These are phyloP conservation scores for Hymenoscyphus fructigenus DNA, from an alignment of 2,329 filamentous ascomycete genomes.

Conservation along the genomic window DNA sequence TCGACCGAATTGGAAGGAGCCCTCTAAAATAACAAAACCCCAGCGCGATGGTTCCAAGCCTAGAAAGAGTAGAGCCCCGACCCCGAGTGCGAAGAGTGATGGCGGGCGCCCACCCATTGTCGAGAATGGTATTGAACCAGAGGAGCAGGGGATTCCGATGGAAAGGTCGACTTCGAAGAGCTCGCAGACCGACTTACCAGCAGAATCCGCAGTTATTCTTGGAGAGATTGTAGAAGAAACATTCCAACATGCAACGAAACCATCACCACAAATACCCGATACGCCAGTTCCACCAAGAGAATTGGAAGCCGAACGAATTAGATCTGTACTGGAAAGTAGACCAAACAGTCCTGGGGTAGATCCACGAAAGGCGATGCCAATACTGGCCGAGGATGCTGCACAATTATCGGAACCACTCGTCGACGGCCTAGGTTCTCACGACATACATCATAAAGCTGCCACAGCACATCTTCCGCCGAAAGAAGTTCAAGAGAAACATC, in stretches of 20 bases:
- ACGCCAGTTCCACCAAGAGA: constrained; percentile 17
- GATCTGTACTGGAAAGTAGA: constrained; percentile 28
- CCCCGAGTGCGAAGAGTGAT: constrained; percentile 27
- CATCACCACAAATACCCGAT: constrained; percentile 17
- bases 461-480: constrained; percentile 48
- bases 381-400: constrained; percentile 38
- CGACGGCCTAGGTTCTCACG: constrained; percentile 25
- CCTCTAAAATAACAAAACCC: constrained; percentile 26
- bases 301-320: constrained; percentile 31
- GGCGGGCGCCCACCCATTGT: constrained; percentile 18
- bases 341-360: constrained; percentile 36
- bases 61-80: constrained; percentile 30
- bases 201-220: constrained; percentile 24
- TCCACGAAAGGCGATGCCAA: constrained; percentile 34
- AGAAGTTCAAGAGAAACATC: constrained; percentile 48
- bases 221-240: constrained; percentile 29
- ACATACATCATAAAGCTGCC: constrained; percentile 30
- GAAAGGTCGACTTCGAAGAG: constrained; percentile 33
- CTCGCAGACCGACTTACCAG: constrained; percentile 34
- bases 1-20: constrained; percentile 13
- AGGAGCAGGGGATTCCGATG: constrained; percentile 21
- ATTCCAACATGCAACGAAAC: constrained; percentile 24
- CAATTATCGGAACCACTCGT: constrained; percentile 32
- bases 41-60: constrained; percentile 30
- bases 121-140: constrained; percentile 16